Base-by-base conservation (phyloP, 768 basidiomycete genomes). In the Filobasidium wieringae region DNA sequence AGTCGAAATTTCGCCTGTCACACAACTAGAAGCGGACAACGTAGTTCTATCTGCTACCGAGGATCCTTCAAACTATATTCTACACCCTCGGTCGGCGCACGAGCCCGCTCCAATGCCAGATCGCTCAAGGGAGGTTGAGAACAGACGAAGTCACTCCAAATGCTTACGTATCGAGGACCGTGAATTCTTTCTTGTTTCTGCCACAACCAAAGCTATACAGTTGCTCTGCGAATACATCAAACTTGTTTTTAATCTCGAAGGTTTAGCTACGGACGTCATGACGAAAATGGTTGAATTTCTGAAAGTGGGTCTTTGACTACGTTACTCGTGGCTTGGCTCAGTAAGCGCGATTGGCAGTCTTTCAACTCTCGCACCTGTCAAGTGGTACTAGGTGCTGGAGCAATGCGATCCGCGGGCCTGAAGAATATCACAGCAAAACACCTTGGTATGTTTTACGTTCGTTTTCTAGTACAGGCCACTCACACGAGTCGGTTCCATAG, bases 351-450 rank as follows among this genome's bases (percentile, higher is more conserved):
- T 52, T 55, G 4, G 11, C 54, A 79, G 77, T 85, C 91, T 27
- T 97, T 93, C 78, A 99, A 99, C 72, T 97, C 93, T 30, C 78
- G 95, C 64, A 93, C 90, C 1, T 99, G 95, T 74, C 95, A 97
- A 72, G 92, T 97, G 43, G 95, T 99, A 0, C 79, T 99, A 8
- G 95, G 95, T 2, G 95, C 95, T 8, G 95, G 95, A 14, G 95
- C 95, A n/a, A 96, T 97, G 92, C 80, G 91, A 40, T 91, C 88
- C 17, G 95, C 95, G 19, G 95, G 95, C 6, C 75, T 99, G 67
- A 96, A 88, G 75, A 93, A 97, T 70, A 99, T 99, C 70, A 96
- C 95, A 0, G 95, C 95, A 37, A 95, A 90, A 73, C 93, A 99
- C 77, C 79, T 99, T 24, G 91, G 90, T 88, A 62, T 60, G 81